These are phyloP conservation scores for Luffa acutangula DNA, from an alignment of 306 rosid genomes.

Conservation along the genomic window DNA sequence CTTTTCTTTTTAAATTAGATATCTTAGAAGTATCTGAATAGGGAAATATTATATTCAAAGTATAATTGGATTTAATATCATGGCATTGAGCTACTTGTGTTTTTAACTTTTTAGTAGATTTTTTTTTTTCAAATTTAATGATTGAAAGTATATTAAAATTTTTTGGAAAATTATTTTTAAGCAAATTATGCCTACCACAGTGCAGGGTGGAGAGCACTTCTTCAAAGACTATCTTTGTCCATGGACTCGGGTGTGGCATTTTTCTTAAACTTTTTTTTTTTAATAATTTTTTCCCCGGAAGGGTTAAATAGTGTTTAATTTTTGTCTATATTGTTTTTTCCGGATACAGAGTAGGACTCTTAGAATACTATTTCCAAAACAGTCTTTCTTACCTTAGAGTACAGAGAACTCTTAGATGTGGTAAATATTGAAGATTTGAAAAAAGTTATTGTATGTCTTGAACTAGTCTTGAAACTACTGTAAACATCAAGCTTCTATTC, in stretches of 20 bases:
- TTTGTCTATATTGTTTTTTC: too few species aligned
- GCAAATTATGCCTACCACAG: background rate
- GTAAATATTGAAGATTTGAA: background rate
- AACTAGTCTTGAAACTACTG: background rate
- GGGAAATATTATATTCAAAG: background rate
- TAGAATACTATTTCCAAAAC: too few species aligned
- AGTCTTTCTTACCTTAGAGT: too few species aligned
- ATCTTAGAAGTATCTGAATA: background rate
- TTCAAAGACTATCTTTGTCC: background rate
- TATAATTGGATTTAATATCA: background rate
- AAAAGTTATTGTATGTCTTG: too few species aligned
- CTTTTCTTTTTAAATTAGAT: background rate
- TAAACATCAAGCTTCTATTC: background rate
- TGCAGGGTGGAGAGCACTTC: background rate
- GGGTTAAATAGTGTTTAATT: too few species aligned
- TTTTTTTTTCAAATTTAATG: background rate
- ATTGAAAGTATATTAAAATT: background rate
- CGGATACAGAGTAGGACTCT: too few species aligned
- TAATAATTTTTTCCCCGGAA: background rate
- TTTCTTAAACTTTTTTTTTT: background rate
- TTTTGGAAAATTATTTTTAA: background rate
- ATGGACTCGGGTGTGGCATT: background rate
- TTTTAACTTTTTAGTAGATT: background rate
- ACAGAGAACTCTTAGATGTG: background rate
- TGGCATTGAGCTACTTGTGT: background rate